Conservation (phyloP, 2,329 filamentous ascomycete species). For the Calonectria ilicicola region DNA sequence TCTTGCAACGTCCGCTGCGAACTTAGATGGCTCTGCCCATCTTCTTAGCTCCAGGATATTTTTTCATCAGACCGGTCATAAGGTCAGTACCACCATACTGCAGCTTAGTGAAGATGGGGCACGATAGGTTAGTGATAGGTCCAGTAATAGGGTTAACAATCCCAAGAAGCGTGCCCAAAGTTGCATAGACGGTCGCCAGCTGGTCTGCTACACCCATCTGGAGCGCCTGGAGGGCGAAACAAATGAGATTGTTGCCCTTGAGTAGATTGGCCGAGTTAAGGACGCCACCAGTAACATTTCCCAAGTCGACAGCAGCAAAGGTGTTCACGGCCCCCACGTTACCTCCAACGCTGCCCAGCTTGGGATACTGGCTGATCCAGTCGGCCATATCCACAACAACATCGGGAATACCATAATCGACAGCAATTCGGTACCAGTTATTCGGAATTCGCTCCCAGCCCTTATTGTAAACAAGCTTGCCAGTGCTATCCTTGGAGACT, state of each 20-base stretch:
- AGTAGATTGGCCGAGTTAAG: background rate
- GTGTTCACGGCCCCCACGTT: background rate
- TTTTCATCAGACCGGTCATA: background rate
- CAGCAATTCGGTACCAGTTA: background rate
- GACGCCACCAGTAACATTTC: background rate
- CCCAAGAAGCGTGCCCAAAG: background rate
- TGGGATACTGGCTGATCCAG: background rate
- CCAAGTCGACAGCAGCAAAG: background rate
- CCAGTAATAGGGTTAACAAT: background rate
- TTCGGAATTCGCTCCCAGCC: background rate
- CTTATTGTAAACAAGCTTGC: background rate
- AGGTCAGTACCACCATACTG: background rate
- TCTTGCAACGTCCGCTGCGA: background rate
- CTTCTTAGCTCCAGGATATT: background rate
- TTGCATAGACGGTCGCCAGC: background rate
- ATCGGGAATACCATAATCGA: background rate
- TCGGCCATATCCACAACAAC: background rate
- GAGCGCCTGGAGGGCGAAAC: background rate
- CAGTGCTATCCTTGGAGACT: background rate
- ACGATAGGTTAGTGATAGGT: background rate
- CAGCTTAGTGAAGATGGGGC: background rate
- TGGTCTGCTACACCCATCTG: background rate
- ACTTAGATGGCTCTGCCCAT: background rate
- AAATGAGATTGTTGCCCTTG: background rate
- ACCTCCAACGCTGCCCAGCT: background rate